Percentiles rank a stretch among this genome's conserved stretches.
Conservation (phyloP, 805 yeast genomes). For the Saccharomycopsis guyanensis region DNA sequence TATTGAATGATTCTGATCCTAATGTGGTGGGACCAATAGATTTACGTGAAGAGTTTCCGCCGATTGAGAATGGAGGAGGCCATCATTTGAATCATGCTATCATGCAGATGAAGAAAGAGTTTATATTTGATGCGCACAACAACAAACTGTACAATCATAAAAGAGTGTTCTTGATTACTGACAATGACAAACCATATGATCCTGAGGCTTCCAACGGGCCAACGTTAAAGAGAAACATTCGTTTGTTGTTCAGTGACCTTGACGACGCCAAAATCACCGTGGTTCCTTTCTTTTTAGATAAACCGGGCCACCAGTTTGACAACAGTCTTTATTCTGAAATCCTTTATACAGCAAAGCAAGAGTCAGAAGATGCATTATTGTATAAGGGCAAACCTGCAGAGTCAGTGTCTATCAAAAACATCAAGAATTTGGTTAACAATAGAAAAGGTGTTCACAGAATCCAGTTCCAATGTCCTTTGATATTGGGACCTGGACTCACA, state of each 20-base stretch:
- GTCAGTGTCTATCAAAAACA: conserved; percentile 36
- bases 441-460: conserved; percentile 57
- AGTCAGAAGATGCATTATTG: conserved; percentile 24
- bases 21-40: conserved; percentile 21
- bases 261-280: conserved; percentile 46
- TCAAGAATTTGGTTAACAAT: conserved; percentile 43
- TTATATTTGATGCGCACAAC: conserved; percentile 32
- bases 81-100: conserved; percentile 36
- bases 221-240: conserved; percentile 37
- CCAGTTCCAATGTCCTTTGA: conserved; percentile 53
- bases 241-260: conserved; percentile 53
- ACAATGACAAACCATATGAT: conserved; percentile 57
- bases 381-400: neutral
- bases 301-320: conserved; percentile 32
- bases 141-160: conserved; percentile 44
- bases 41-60: conserved; percentile 27
- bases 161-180: conserved; percentile 66
- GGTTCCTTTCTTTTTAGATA: conserved; percentile 54
- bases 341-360: conserved; percentile 28
- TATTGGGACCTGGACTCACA: conserved; percentile 44
- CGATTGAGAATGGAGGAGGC: conserved; percentile 18
- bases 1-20: conserved; percentile 37
- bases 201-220: conserved; percentile 28
- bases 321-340: conserved; percentile 46
- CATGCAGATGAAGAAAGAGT: conserved; percentile 47